A percentile compares a stretch with the other conserved stretches of the same genome.
phyloP scores from a whole-genome alignment of 805 yeast species.

The Ogataea populi-albae region DNA sequence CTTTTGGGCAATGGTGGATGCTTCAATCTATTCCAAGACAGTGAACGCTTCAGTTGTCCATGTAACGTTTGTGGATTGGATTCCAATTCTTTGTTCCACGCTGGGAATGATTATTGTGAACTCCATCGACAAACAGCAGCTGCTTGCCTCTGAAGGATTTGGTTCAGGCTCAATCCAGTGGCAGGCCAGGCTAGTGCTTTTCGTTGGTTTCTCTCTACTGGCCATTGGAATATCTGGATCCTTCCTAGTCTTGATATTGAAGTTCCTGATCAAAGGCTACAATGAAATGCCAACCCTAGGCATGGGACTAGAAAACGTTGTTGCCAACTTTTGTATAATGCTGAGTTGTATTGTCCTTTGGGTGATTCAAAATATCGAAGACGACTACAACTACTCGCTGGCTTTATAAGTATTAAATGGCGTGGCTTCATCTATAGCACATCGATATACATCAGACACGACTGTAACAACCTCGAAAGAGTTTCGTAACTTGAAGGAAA shows the following conservation, averaged over 20 bases:
- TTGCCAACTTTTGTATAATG: conserved; percentile 76
- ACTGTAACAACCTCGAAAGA: background rate
- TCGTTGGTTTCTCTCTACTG: conserved; percentile 85
- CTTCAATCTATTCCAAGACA: conserved; percentile 80
- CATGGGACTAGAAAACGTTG: conserved; percentile 89
- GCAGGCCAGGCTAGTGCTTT: conserved; percentile 90
- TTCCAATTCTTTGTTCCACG: conserved; percentile 85
- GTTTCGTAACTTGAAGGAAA: too few species aligned
- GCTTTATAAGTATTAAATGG: conserved; percentile 39
- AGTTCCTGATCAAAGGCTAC: conserved; percentile 76
- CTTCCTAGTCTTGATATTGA: conserved; percentile 80
- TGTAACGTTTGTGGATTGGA: conserved; percentile 92
- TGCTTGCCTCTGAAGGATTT: conserved; percentile 30
- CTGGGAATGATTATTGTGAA: conserved; percentile 85
- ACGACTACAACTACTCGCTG: conserved; percentile 89
- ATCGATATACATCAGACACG: too few species aligned
- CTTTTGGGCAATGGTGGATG: conserved; percentile 85
- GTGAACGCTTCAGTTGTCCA: conserved; percentile 85
- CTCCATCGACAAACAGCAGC: conserved; percentile 61
- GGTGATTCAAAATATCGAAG: conserved; percentile 94
- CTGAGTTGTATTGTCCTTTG: conserved; percentile 85
- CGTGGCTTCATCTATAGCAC: too few species aligned
- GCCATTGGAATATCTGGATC: conserved; percentile 96
- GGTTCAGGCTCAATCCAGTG: conserved; percentile 60
- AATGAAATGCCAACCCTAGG: conserved; percentile 80